Conservation (phyloP, 2,329 filamentous ascomycete species). For the Aspergillus quadricinctus region DNA sequence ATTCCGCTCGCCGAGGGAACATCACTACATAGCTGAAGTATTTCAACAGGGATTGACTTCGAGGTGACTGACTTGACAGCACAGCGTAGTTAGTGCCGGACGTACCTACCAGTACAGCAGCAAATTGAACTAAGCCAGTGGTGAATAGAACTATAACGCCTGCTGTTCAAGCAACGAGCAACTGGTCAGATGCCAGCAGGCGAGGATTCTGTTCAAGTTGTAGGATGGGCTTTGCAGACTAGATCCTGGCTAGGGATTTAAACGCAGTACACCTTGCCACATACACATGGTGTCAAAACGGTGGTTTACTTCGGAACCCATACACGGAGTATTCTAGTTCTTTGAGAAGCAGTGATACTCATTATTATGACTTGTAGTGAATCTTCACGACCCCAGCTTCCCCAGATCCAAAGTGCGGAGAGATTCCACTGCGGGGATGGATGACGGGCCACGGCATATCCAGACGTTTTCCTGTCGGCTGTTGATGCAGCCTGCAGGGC, state of each 20-base stretch:
- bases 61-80: background rate
- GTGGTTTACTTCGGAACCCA: no score
- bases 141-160: no score
- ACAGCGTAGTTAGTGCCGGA: no score
- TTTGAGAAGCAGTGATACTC: no score
- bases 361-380: no score
- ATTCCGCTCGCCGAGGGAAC: background rate
- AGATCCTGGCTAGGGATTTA: background rate
- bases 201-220: no score
- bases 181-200: no score
- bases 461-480: background rate
- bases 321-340: no score
- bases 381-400: conserved; percentile 3
- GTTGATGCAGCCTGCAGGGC: background rate
- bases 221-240: background rate
- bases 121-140: no score
- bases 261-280: background rate
- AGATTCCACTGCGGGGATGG: background rate
- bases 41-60: background rate
- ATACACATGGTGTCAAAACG: no score
- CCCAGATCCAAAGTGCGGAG: background rate
- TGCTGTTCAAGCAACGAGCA: no score
- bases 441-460: background rate
- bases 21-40: background rate
- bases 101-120: no score